phyloP scores from a whole-genome alignment of 129 eudicot species.

The Centaurea solstitialis region DNA sequence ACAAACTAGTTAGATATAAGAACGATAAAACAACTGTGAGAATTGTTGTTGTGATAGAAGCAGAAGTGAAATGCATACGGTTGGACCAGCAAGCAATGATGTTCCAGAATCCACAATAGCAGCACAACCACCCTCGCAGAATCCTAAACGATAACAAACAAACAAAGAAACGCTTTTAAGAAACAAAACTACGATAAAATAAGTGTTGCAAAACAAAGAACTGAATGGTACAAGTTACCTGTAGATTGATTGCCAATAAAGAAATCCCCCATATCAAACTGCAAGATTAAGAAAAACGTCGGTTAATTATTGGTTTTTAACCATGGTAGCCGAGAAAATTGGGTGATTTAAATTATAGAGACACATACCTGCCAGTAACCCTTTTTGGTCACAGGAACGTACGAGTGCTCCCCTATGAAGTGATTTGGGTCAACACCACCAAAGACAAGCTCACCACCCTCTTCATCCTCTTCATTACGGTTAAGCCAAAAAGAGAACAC shows the following conservation, averaged over 20 bases:
- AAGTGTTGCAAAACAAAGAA: background rate
- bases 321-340: background rate
- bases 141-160: constrained; percentile 38
- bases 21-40: background rate
- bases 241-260: constrained; percentile 72
- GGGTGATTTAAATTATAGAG: background rate
- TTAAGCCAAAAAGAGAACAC: constrained; percentile 89
- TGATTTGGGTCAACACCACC: constrained; percentile 87
- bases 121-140: constrained; percentile 80
- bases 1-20: background rate
- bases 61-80: constrained; percentile 46
- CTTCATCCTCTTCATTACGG: constrained; percentile 55
- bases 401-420: constrained; percentile 69
- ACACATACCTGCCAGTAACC: constrained; percentile 88
- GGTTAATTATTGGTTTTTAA: background rate
- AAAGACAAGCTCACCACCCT: constrained; percentile 80
- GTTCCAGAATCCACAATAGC: constrained; percentile 97
- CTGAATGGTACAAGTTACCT: constrained; percentile 42
- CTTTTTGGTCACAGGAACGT: constrained; percentile 76
- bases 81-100: constrained; percentile 93
- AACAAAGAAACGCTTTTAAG: background rate
- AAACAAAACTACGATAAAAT: background rate
- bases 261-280: constrained; percentile 89
- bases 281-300: constrained; percentile 16
- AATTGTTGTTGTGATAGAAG: constrained; percentile 1